Evolutionary conservation across 257 asterid genomes (phyloP).

Genomic region (Handroanthus guayacan): DNA sequence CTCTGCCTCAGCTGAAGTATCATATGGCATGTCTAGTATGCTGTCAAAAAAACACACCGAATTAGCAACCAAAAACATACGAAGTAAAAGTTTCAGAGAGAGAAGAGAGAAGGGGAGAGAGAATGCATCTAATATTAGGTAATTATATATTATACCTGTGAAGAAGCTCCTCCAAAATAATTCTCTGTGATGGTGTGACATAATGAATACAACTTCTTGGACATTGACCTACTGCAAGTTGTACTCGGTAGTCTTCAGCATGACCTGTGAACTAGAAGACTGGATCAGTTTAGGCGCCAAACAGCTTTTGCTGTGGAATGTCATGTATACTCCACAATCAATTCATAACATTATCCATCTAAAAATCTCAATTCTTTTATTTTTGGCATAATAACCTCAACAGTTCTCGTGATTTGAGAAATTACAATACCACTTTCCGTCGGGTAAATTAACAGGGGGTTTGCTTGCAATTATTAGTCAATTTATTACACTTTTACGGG

Average conservation of each 20-base stretch:
- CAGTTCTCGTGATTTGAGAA: too few relatives aligned
- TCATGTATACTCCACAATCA: neutral
- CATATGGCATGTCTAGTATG: constrained; percentile 73
- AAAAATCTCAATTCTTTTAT: too few relatives aligned
- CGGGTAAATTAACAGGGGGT: too few relatives aligned
- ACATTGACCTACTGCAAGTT: constrained; percentile 81
- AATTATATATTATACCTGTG: constrained; percentile 45
- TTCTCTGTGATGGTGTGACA: constrained; percentile 91
- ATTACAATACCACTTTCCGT: too few relatives aligned
- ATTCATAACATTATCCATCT: too few relatives aligned
- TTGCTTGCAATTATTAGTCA: too few relatives aligned
- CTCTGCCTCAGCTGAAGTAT: constrained; percentile 88
- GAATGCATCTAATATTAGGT: neutral
- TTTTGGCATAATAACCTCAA: too few relatives aligned
- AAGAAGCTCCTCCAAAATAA: constrained; percentile 89
- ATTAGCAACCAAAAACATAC: neutral
- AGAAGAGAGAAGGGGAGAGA: neutral
- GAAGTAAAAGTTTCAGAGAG: neutral
- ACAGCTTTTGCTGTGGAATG: neutral
- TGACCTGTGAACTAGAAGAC: constrained; percentile 51
- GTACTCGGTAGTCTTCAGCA: constrained; percentile 68
- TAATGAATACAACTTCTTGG: constrained; percentile 87
- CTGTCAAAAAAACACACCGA: constrained; percentile 42
- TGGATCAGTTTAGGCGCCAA: neutral
- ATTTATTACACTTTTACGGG: too few relatives aligned